A percentile compares a stretch with the other conserved stretches of the same genome.
Evolutionary conservation across 768 basidiomycete genomes (phyloP).

Genomic region (Suillus ampliporus): DNA sequence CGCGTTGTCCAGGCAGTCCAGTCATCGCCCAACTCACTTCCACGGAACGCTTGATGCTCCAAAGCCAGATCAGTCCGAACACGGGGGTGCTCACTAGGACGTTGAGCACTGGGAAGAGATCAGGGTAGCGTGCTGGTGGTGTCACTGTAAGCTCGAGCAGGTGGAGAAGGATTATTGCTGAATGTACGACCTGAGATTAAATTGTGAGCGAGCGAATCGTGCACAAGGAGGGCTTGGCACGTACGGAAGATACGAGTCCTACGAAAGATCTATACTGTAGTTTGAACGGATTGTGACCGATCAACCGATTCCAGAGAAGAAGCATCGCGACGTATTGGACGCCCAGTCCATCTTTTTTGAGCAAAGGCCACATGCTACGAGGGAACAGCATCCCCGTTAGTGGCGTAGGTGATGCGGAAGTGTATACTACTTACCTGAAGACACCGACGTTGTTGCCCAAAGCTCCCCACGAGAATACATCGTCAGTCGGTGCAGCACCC

Average conservation of each 20-base stretch:
- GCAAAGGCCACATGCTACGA: slow-evolving; percentile 88
- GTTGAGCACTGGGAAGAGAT: slow-evolving; percentile 86
- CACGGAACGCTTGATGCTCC: slow-evolving; percentile 83
- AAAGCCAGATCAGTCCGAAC: slow-evolving; percentile 84
- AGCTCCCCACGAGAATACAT: slow-evolving; percentile 36
- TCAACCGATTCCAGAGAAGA: slow-evolving; percentile 79
- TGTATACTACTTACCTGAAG: slow-evolving; percentile 69
- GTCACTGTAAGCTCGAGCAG: slow-evolving; percentile 61
- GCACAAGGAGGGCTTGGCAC: not conserved
- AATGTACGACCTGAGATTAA: slow-evolving; percentile 55
- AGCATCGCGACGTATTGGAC: slow-evolving; percentile 74
- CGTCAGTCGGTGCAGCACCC: slow-evolving; percentile 37
- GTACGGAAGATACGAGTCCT: slow-evolving; percentile 57
- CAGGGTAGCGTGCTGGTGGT: slow-evolving; percentile 81
- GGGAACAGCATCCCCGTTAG: slow-evolving; percentile 5
- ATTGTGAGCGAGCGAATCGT: not conserved
- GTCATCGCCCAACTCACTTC: slow-evolving; percentile 83
- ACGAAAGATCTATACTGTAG: slow-evolving; percentile 52
- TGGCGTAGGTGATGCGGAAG: not conserved
- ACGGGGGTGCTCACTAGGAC: slow-evolving; percentile 81
- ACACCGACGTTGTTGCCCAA: slow-evolving; percentile 80
- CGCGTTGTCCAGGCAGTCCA: slow-evolving; percentile 46
- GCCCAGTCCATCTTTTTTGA: slow-evolving; percentile 78
- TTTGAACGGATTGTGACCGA: slow-evolving; percentile 77
- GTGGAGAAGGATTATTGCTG: slow-evolving; percentile 60